Evolutionary conservation across 768 basidiomycete species (phyloP).

Genomic region (Russula olivacea): DNA sequence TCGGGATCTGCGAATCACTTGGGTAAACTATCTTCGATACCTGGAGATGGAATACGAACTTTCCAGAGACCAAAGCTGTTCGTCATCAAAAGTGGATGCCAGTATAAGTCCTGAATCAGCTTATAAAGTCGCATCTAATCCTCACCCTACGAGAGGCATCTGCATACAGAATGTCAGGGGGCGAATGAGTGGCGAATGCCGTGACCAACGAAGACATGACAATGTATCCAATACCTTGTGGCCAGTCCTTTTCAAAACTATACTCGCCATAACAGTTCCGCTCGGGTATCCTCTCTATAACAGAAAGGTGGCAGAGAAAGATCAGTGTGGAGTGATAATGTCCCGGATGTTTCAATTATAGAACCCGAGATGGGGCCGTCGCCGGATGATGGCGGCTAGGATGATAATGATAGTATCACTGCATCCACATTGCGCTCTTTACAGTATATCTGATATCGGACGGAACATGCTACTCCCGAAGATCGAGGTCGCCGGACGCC

Average conservation of each 20-base stretch:
- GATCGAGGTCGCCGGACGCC: neutral
- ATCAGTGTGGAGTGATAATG: neutral
- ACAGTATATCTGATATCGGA: neutral
- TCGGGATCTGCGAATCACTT: slow-evolving; percentile 43
- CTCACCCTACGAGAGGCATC: slow-evolving; percentile 72
- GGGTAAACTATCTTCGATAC: neutral
- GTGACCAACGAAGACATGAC: slow-evolving; percentile 7
- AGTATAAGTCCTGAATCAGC: slow-evolving; percentile 19
- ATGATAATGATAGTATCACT: too few species aligned
- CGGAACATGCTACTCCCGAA: neutral
- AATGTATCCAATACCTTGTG: slow-evolving; percentile 41
- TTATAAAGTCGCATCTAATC: neutral
- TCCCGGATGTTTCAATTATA: neutral
- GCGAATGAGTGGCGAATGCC: neutral
- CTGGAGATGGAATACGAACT: slow-evolving; percentile 33
- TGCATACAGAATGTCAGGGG: slow-evolving; percentile 28
- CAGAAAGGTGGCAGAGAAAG: neutral
- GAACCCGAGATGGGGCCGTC: neutral
- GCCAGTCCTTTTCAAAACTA: slow-evolving; percentile 53
- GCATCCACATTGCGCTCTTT: neutral
- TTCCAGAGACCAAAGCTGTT: slow-evolving; percentile 67
- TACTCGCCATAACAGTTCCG: slow-evolving; percentile 40
- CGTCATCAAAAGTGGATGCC: neutral
- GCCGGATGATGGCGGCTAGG: neutral
- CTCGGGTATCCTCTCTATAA: slow-evolving; percentile 19